A percentile compares a stretch with the other conserved stretches of the same genome.
Evolutionary conservation across 352 stramenopile species (phyloP).

Genomic region (Pythium sp.): DNA sequence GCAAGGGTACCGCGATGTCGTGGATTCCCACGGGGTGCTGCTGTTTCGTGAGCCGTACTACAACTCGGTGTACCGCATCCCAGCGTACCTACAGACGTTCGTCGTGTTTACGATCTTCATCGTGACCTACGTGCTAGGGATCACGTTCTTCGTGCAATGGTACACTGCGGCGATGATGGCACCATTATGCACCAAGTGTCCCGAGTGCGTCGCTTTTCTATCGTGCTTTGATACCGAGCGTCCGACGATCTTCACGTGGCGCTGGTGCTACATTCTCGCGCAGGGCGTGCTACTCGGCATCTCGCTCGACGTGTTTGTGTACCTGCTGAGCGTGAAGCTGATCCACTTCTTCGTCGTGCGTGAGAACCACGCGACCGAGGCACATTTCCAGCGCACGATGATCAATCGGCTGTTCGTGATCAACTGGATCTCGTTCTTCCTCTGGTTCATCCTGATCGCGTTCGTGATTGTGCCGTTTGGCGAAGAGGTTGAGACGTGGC

Average conservation of each 20-base stretch:
- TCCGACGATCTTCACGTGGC: conserved; percentile 63
- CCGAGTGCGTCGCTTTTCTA: conserved; percentile 66
- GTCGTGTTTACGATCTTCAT: conserved; percentile 81
- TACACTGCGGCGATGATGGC: conserved; percentile 87
- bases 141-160: conserved; percentile 86
- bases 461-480: conserved; percentile 88
- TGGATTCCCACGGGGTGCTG: conserved; percentile 65
- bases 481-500: conserved; percentile 73
- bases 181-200: conserved; percentile 73
- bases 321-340: conserved; percentile 80
- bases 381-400: conserved; percentile 82
- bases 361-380: conserved; percentile 81
- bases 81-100: conserved; percentile 78
- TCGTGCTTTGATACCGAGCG: conserved; percentile 81
- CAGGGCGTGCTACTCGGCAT: conserved; percentile 83
- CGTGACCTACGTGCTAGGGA: conserved; percentile 71
- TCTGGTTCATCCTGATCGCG: conserved; percentile 88
- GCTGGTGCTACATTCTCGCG: conserved; percentile 82
- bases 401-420: conserved; percentile 85
- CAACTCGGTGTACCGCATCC: conserved; percentile 72
- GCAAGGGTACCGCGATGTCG: conserved; percentile 69
- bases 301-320: conserved; percentile 83
- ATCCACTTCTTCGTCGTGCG: conserved; percentile 79
- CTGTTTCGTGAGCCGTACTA: conserved; percentile 85
- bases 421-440: conserved; percentile 90